These are phyloP conservation scores for Aspergillus transmontanensis DNA, from an alignment of 2,329 filamentous ascomycete species.

Conservation along the genomic window DNA sequence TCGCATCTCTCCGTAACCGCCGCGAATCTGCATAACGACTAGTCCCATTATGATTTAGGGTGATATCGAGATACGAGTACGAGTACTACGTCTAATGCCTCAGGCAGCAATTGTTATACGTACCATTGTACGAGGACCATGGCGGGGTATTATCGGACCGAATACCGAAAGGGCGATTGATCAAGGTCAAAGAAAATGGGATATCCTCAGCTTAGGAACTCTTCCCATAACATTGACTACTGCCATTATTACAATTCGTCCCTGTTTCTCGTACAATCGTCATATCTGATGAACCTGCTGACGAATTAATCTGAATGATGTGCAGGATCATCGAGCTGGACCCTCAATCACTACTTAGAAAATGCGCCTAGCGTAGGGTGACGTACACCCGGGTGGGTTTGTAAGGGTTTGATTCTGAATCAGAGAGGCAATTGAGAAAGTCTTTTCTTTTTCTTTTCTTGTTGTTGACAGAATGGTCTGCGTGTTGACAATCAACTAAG, in stretches of 20 bases:
- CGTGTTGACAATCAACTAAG: no score
- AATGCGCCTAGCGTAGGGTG: conserved; percentile 5
- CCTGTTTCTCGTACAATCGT: neutral
- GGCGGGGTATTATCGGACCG: neutral
- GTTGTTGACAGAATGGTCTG: neutral
- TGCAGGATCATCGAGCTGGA: neutral
- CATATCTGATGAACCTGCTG: neutral
- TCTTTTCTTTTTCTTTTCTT: neutral
- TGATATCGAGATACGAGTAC: neutral
- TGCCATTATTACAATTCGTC: neutral
- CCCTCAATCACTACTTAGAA: neutral
- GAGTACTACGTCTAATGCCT: neutral
- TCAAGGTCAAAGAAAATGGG: neutral
- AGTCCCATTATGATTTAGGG: neutral
- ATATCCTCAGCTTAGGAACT: neutral
- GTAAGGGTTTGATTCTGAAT: neutral
- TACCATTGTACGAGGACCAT: no score
- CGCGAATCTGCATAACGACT: neutral
- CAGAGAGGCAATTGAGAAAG: neutral
- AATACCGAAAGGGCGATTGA: neutral
- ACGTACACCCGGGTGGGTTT: neutral
- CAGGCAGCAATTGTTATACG: neutral
- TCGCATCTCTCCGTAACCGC: no score
- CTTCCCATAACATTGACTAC: neutral
- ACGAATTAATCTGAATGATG: neutral